Base-by-base conservation (phyloP, 495 filamentous ascomycete species). In the Cenococcum geophilum region DNA sequence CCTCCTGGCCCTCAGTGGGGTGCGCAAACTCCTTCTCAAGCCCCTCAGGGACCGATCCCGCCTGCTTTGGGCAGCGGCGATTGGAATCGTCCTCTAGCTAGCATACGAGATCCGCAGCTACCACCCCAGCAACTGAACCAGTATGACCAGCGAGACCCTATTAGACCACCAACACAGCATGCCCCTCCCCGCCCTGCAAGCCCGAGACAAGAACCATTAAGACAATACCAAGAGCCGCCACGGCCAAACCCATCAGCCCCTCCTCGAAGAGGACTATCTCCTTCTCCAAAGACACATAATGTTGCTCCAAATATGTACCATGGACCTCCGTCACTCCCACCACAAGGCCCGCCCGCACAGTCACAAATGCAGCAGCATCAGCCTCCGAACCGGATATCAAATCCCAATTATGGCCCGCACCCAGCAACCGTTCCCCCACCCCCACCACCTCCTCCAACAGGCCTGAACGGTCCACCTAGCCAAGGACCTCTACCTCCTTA, bases 1-100 rank as follows among this genome's bases (percentile, higher is more conserved):
- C 86, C 87, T 42, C 86, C 89, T 11, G 89, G 87, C 25, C 92
- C 91, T 58, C 89, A 96, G 68, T 97, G 72, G 69, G 78, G 73
- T 53, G 75, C 86, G 62, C 79, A 78, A 62, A 72, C 79, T 49
- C 80, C 81, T 14, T 81, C 85, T 55, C 79, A 81, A 34, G 84
- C 85, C 22, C 87, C 87, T 14, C 85, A 72, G 63, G 74, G 71
- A 4, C 72, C 74, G 5, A 65, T 70, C 35, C 72, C 73, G 4
- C 67, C 67, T 40, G 62, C 74, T 20, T 37, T 72, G 34, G 68
- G 62, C 18, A 82, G 82, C 40, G 75, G 76, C 18, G 86, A 82
- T 61, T 93, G 89, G 90, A 86, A 82, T 64, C 83, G 86, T 32
- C 83, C 87, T 59, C 82, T 89, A 65, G 90, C 83, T 64, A 89